Evolutionary conservation across 1,284 basidiomycete genomes (phyloP).

Genomic region (Cryptococcus jaspeensis): DNA sequence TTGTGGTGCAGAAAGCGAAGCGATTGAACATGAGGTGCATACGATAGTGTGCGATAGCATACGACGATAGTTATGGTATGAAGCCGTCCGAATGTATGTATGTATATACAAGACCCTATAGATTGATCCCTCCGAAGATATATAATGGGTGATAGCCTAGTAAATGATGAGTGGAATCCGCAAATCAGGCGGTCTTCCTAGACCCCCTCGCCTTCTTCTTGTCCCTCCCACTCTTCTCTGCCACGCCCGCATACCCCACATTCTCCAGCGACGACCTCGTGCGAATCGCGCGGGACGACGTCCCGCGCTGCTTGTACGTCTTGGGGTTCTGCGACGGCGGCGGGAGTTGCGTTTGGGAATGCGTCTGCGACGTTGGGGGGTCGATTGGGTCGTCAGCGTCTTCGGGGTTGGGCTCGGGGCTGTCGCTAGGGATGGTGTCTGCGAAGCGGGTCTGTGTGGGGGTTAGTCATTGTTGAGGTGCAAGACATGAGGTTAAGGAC

Average conservation of each 20-base stretch:
- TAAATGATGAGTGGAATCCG: no score
- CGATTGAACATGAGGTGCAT: no score
- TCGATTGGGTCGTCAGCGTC: conserved; percentile 1
- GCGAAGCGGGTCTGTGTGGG: conserved; percentile 1
- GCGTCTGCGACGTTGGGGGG: neutral
- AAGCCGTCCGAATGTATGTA: no score
- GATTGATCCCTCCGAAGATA: no score
- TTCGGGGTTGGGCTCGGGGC: neutral
- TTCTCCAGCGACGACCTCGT: neutral
- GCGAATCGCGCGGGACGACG: neutral
- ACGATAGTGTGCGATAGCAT: no score
- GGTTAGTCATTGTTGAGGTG: no score
- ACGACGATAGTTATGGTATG: no score
- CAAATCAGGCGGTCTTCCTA: no score
- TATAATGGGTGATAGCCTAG: no score
- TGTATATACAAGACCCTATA: no score
- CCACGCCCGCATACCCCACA: neutral
- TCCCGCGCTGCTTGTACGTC: neutral
- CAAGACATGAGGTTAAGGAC: no score
- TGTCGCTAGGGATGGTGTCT: neutral
- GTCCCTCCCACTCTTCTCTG: neutral
- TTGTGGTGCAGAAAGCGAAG: no score
- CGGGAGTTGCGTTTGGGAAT: neutral
- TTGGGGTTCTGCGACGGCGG: conserved; percentile 1
- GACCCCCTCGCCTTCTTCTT: neutral